phyloP scores from a whole-genome alignment of 2,329 filamentous ascomycete genomes.

The Sarocladium kiliense region DNA sequence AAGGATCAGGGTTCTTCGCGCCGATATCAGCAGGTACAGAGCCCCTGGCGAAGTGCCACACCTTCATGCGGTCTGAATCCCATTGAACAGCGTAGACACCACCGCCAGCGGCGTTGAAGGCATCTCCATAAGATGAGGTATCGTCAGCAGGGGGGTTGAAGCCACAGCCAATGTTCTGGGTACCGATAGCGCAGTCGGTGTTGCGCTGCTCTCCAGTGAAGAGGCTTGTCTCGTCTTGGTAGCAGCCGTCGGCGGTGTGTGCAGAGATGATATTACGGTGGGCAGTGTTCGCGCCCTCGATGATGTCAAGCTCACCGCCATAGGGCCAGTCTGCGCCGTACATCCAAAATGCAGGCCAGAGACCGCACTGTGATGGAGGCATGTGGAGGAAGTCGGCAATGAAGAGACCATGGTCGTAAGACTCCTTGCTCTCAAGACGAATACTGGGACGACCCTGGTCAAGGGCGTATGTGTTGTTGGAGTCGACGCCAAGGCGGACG shows the following conservation, averaged over 20 bases:
- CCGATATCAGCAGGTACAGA: slow-evolving; percentile 61
- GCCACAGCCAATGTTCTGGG: slow-evolving; percentile 39
- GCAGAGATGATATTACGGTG: slow-evolving; percentile 56
- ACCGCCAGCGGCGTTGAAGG: slow-evolving; percentile 62
- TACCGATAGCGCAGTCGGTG: slow-evolving; percentile 31
- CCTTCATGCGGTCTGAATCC: slow-evolving; percentile 55
- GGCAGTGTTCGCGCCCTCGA: slow-evolving; percentile 64
- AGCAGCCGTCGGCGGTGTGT: slow-evolving; percentile 44
- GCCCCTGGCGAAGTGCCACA: slow-evolving; percentile 72
- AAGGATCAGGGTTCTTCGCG: slow-evolving; percentile 54
- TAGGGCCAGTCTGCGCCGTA: slow-evolving; percentile 54
- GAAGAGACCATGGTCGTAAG: slow-evolving; percentile 62
- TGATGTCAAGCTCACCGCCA: slow-evolving; percentile 63
- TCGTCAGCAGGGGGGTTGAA: slow-evolving; percentile 34
- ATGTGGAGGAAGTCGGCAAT: slow-evolving; percentile 70
- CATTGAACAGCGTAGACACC: slow-evolving; percentile 69
- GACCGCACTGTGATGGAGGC: slow-evolving; percentile 64
- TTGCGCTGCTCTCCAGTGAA: slow-evolving; percentile 22
- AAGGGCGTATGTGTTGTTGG: slow-evolving; percentile 22
- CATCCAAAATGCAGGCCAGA: slow-evolving; percentile 68
- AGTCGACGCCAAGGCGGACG: slow-evolving; percentile 43
- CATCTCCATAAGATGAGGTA: slow-evolving; percentile 50
- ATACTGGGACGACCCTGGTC: slow-evolving; percentile 52
- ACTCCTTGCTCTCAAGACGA: slow-evolving; percentile 58
- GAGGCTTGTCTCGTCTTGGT: slow-evolving; percentile 15